Evolutionary conservation across 768 basidiomycete species (phyloP).

Genomic region (Agrocybe praecox): DNA sequence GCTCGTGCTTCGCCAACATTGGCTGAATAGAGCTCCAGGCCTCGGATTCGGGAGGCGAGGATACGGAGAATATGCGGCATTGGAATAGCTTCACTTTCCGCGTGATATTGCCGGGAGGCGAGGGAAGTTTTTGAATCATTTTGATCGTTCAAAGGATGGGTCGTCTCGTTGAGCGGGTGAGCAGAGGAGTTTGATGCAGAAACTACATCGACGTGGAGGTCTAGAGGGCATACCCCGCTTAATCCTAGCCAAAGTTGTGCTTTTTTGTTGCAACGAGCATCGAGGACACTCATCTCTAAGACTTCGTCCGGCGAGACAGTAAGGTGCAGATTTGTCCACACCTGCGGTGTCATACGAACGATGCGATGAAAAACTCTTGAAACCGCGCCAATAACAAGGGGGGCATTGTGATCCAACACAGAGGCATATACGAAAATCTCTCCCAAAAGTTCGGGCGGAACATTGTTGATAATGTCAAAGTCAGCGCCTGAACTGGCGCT

Average conservation of each 20-base stretch:
- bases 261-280: conserved; percentile 21
- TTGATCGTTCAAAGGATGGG: background rate
- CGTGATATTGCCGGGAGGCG: background rate
- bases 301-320: conserved; percentile 1
- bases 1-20: conserved; percentile 10
- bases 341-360: conserved; percentile 28
- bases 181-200: background rate
- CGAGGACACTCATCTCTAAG: conserved; percentile 4
- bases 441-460: conserved; percentile 37
- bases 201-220: conserved; percentile 19
- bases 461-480: conserved; percentile 1
- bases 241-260: conserved; percentile 31
- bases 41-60: conserved; percentile 6
- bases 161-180: background rate
- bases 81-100: background rate
- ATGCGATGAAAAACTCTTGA: conserved; percentile 29
- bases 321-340: conserved; percentile 31
- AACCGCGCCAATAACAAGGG: conserved; percentile 30
- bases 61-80: conserved; percentile 10
- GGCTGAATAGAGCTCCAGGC: conserved; percentile 9
- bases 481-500: background rate
- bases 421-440: conserved; percentile 34
- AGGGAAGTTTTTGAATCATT: background rate
- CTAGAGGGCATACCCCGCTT: conserved; percentile 25
- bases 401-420: conserved; percentile 28